phyloP scores from a whole-genome alignment of 2,329 filamentous ascomycete species.

The Fusarium xyrophilum region DNA sequence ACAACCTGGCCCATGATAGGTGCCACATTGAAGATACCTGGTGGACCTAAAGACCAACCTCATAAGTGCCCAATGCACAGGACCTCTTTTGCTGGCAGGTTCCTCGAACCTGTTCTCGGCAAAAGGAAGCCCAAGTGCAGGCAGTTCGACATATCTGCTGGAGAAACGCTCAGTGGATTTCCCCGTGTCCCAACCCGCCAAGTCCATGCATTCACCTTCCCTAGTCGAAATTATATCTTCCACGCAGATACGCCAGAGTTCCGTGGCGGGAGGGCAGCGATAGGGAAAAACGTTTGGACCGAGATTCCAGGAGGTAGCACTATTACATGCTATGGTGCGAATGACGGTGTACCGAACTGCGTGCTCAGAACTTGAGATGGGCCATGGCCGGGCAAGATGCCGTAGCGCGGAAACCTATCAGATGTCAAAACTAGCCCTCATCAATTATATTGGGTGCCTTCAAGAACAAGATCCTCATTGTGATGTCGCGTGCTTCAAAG shows the following conservation, averaged over 20 bases:
- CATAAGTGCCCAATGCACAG: background rate
- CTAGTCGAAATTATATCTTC: background rate
- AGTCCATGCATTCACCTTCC: background rate
- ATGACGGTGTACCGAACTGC: background rate
- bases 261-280: too few relatives aligned
- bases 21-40: background rate
- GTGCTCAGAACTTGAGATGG: background rate
- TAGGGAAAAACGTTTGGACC: background rate
- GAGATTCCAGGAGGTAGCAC: background rate
- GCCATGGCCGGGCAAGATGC: rapidly evolving
- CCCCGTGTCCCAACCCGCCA: background rate
- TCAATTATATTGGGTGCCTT: background rate
- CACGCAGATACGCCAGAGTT: background rate
- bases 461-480: background rate
- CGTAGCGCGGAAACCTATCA: background rate
- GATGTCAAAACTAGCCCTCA: background rate
- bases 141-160: background rate
- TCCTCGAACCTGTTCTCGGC: too few relatives aligned
- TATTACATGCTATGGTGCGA: background rate
- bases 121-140: background rate
- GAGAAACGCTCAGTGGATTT: background rate
- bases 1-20: background rate
- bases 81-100: background rate
- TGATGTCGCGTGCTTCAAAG: background rate
- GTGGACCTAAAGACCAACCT: background rate